A percentile compares a stretch with the other conserved stretches of the same genome.
Evolutionary conservation across 148 eudicot genomes (phyloP).

Genomic region (Spergularia bocconei): DNA sequence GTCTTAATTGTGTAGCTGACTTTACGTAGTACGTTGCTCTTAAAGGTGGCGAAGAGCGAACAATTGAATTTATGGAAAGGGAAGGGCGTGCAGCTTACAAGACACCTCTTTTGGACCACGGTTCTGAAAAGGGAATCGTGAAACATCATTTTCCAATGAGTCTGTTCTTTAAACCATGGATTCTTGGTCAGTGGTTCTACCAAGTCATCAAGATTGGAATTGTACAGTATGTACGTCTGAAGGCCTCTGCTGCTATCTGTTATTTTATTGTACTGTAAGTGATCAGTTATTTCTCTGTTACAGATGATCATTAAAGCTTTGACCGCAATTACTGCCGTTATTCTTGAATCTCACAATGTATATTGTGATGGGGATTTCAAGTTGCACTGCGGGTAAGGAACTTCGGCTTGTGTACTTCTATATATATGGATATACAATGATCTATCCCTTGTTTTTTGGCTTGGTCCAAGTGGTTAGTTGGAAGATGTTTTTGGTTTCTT

Average conservation of each 20-base stretch:
- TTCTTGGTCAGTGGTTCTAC: slow-evolving; percentile 77
- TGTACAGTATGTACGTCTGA: slow-evolving; percentile 91
- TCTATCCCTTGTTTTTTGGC: background rate
- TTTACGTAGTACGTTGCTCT: slow-evolving; percentile 15
- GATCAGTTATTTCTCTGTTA: slow-evolving; percentile 17
- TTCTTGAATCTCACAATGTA: slow-evolving; percentile 81
- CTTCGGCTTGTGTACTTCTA: background rate
- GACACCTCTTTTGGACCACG: slow-evolving; percentile 70
- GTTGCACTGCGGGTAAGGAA: slow-evolving; percentile 77
- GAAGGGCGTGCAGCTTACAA: slow-evolving; percentile 72
- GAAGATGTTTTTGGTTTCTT: background rate
- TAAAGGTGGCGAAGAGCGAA: slow-evolving; percentile 87
- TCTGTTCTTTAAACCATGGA: slow-evolving; percentile 81
- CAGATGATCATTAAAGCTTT: slow-evolving; percentile 98
- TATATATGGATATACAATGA: background rate
- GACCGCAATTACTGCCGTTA: slow-evolving; percentile 77
- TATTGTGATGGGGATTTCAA: slow-evolving; percentile 99
- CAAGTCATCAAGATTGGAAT: slow-evolving; percentile 93
- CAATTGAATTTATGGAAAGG: slow-evolving; percentile 89
- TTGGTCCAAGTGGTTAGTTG: background rate
- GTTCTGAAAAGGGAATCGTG: slow-evolving; percentile 67
- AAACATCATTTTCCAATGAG: slow-evolving; percentile 94
- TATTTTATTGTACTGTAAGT: slow-evolving; percentile 17
- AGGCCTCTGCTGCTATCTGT: slow-evolving; percentile 21
- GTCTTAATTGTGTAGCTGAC: background rate